Base-by-base conservation (phyloP, 129 eudicot genomes). In the Tagetes erecta region DNA sequence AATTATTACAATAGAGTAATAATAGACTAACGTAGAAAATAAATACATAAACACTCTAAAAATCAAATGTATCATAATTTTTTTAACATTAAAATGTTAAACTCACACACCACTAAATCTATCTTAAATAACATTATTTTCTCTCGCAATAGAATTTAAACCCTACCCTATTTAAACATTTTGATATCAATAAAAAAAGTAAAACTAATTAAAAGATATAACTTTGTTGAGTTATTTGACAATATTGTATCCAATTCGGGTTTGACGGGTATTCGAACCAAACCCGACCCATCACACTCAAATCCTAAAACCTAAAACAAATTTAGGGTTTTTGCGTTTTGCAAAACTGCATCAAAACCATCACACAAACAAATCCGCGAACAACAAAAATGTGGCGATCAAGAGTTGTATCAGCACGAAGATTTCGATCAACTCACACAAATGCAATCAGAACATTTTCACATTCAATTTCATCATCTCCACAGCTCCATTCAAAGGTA, bases 301-400 rank as follows among this genome's bases (percentile, higher is more conserved):
- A 51, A 60, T 52, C 64, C 67, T 57, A 76, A 78, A 78, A 60
- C 82, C 77, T 64, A 62, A 60, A 70, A 13, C 64, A 64, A 33
- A 11, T 1, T 5, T 68, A 78, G 78, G 82, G 82, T 64, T 78
- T 78, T 63, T 40, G 58, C 78, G 7, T 41, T 56, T 11, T 5
- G 8, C 8, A 11, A 57, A 42, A 42, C 74, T 37, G 11, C 31
- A 30, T 4, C 68, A 51, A 20, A 20, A 6, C 12, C 55, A 65
- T 46, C 51, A 64, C 3, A 36, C 65, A 51, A 7, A 64, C 12
- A 51, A 39, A 50, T 6, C 27, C 30, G 35, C 9, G 47, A 33
- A 51, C 63, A 71, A 6, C 12, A 52, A 50, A 79, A 65, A 79
- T 79, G 78, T 79, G 83, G 83, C 73, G 83, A 72, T 72, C 82